phyloP scores from a whole-genome alignment of 106 monocot genomes.

The Chionographis japonica region DNA sequence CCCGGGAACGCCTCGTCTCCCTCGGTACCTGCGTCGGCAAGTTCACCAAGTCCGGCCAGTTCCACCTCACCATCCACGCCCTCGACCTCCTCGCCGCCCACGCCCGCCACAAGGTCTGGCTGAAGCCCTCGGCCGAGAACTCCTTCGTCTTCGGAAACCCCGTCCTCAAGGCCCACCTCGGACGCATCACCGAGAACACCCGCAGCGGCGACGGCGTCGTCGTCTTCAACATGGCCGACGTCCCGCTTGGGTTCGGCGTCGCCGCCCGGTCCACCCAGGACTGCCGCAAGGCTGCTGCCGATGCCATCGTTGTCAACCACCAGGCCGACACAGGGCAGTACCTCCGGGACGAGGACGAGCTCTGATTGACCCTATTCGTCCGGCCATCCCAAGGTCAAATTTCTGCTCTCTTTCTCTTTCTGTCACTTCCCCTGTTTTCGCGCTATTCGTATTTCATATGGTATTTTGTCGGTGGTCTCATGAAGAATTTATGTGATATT shows the following conservation, averaged over 20 bases:
- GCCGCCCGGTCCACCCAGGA: slow-evolving; percentile 76
- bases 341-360: slow-evolving; percentile 70
- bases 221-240: slow-evolving; percentile 71
- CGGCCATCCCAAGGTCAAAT: not conserved
- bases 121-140: slow-evolving; percentile 78
- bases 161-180: slow-evolving; percentile 72
- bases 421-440: no score
- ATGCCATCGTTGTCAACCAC: slow-evolving; percentile 77
- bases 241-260: slow-evolving; percentile 81
- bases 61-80: slow-evolving; percentile 72
- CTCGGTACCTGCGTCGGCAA: slow-evolving; percentile 70
- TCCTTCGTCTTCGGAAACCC: slow-evolving; percentile 72
- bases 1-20: slow-evolving; percentile 70
- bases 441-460: no score
- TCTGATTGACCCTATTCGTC: slow-evolving; percentile 10
- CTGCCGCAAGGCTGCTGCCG: slow-evolving; percentile 64
- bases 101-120: slow-evolving; percentile 81
- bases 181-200: slow-evolving; percentile 73
- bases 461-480: no score
- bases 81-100: slow-evolving; percentile 89
- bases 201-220: slow-evolving; percentile 79
- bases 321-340: slow-evolving; percentile 90
- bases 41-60: slow-evolving; percentile 68
- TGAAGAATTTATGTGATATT: no score
- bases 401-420: not conserved